Evolutionary conservation across 371 early-diverging fungal genomes (phyloP), one percentile per base, ranked within the genome.

Genomic region (Saksenaea vasiformis): DNA sequence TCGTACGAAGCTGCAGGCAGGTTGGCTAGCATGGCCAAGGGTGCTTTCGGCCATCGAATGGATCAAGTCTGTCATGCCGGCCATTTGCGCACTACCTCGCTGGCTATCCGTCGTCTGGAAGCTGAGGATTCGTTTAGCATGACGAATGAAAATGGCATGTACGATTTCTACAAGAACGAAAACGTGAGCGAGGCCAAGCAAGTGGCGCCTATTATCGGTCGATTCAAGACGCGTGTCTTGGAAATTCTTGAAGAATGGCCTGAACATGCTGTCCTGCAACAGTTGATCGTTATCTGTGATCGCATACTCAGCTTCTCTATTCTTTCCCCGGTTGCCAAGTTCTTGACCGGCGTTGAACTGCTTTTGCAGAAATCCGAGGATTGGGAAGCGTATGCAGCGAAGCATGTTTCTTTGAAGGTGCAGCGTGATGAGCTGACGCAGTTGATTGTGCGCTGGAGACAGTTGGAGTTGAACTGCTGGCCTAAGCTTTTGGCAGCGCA

Each of bases 361-460:
- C 73, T 98, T 34, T 72, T 98, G 28, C 85, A 86, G 61, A 94
- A 95, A 60, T 90, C 94, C 8, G 89, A 95, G 71, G 98, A 97
- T 71, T 98, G 99, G 99, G 92, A 98, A 77, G 83, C 87, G 9
- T 94, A 93, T 65, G 95, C 97, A 13, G 89, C 91, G 59, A 82
- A 88, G 31, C 92, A 92, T 35, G 90, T 92, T 7, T 93, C 96
- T 3, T 58, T 98, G 34, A 84, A 88, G 41, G 73, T 70, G 5
- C 80, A 88, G 61, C 90, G 94, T 54, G 86, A 90, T 11, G 88
- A 90, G n/a, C 73, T 96, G 1, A 90, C 87, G 3, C 43, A 64
- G 0, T 65, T 94, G 58, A 93, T 98, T 56, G 85, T 98, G 10
- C 78, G 85, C 13, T 98, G 98, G 98, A 84, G 99, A 61, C 92